Evolutionary conservation across 495 filamentous ascomycete species (phyloP).

Genomic region (Elaphomyces granulatus): DNA sequence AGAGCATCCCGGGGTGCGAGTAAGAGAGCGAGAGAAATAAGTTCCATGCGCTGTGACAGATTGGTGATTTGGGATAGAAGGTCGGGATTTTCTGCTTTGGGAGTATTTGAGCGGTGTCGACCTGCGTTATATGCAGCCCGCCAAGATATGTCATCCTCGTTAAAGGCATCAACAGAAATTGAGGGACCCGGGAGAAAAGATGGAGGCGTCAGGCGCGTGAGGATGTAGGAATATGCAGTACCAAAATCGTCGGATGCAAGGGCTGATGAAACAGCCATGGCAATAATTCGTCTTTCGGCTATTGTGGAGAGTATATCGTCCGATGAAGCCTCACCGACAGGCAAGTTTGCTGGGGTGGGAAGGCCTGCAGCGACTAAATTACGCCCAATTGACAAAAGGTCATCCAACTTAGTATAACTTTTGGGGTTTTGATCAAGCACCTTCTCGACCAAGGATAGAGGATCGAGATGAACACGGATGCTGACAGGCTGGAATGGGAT

Average conservation of each 20-base stretch:
- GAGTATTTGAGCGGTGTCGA: constrained; percentile 45
- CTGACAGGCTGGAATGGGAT: constrained; percentile 86
- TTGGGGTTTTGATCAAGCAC: constrained; percentile 77
- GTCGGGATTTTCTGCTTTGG: constrained; percentile 13
- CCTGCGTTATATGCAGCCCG: constrained; percentile 82
- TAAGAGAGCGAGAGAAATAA: constrained; percentile 69
- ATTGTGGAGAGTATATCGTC: constrained; percentile 19
- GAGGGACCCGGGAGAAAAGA: constrained; percentile 20
- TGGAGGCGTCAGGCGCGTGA: constrained; percentile 43
- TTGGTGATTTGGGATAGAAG: constrained; percentile 27
- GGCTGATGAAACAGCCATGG: constrained; percentile 80
- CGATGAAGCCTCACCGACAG: constrained; percentile 2
- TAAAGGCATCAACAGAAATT: constrained; percentile 11
- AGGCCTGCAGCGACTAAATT: constrained; percentile 64
- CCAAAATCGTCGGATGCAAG: constrained; percentile 84
- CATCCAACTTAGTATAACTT: constrained; percentile 76
- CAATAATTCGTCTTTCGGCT: constrained; percentile 55
- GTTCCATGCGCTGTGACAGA: constrained; percentile 67
- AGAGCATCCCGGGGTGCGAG: constrained; percentile 62
- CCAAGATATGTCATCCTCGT: constrained; percentile 74
- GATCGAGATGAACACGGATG: constrained; percentile 74
- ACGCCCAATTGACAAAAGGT: constrained; percentile 62
- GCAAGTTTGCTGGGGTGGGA: constrained; percentile 7
- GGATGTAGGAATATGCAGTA: constrained; percentile 90
- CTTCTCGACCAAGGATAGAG: constrained; percentile 66